Evolutionary conservation across 2,329 filamentous ascomycete genomes (phyloP).

Genomic region (Tolypocladium sp.): DNA sequence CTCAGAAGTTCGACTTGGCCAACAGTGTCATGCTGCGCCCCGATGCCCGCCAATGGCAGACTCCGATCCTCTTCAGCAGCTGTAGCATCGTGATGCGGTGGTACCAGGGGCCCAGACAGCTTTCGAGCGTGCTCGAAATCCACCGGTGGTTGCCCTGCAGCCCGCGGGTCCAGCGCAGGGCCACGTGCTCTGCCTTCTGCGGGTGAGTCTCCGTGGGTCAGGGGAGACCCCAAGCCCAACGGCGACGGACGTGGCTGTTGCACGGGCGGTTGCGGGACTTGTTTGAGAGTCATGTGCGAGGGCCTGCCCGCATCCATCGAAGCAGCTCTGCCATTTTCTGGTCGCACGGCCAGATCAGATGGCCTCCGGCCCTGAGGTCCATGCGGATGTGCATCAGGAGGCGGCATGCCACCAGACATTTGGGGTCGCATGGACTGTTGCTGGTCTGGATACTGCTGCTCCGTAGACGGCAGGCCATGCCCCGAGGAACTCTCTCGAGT

Average conservation of each 20-base stretch:
- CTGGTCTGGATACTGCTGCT: background rate
- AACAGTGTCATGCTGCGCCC: background rate
- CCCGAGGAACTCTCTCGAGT: slow-evolving; percentile 6
- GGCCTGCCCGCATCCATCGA: slow-evolving; percentile 5
- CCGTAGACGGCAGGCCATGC: background rate
- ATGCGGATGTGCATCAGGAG: background rate
- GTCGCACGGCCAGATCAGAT: background rate
- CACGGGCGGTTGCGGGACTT: background rate
- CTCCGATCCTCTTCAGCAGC: background rate
- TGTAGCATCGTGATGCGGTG: background rate
- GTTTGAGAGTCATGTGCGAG: slow-evolving; percentile 1
- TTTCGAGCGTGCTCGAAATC: background rate
- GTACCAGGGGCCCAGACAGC: background rate
- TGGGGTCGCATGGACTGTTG: background rate
- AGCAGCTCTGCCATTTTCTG: background rate
- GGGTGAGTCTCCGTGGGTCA: background rate
- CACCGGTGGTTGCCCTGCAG: background rate
- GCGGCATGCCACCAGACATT: background rate
- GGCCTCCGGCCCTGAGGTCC: background rate
- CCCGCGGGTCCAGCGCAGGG: background rate
- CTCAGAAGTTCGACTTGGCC: background rate
- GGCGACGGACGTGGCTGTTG: slow-evolving; percentile 5
- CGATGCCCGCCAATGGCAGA: background rate
- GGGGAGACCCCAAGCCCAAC: slow-evolving; percentile 2
- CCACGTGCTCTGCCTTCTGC: background rate